Evolutionary conservation across 2,329 filamentous ascomycete species (phyloP).

Genomic region (Penicillium occitanis): DNA sequence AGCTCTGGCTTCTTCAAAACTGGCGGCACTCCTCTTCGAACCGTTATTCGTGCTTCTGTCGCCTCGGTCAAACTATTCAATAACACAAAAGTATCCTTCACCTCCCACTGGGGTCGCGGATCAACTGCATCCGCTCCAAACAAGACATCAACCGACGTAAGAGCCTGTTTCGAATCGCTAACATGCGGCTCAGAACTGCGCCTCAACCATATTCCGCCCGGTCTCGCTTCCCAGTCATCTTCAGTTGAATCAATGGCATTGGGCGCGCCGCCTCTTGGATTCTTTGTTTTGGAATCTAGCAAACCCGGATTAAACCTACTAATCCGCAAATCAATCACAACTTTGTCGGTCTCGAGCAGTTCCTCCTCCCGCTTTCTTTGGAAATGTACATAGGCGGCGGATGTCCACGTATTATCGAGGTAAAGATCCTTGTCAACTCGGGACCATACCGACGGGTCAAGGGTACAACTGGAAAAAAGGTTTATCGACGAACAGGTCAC

Average conservation of each 20-base stretch:
- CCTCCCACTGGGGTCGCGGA: slow-evolving; percentile 78
- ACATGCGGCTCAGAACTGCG: slow-evolving; percentile 69
- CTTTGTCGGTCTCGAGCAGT: slow-evolving; percentile 68
- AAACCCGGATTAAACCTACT: slow-evolving; percentile 68
- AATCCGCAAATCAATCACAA: slow-evolving; percentile 76
- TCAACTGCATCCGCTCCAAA: slow-evolving; percentile 92
- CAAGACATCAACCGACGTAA: slow-evolving; percentile 81
- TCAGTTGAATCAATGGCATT: slow-evolving; percentile 56
- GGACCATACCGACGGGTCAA: slow-evolving; percentile 73
- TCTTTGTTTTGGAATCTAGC: slow-evolving; percentile 11
- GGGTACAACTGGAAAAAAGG: slow-evolving; percentile 70
- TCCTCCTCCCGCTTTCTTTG: slow-evolving; percentile 85
- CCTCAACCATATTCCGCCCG: slow-evolving; percentile 79
- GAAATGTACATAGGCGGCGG: slow-evolving; percentile 77
- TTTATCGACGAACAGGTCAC: slow-evolving; percentile 74
- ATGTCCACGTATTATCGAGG: slow-evolving; percentile 70
- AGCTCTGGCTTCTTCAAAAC: slow-evolving; percentile 68
- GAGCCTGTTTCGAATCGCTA: slow-evolving; percentile 69
- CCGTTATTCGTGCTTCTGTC: slow-evolving; percentile 71
- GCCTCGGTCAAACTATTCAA: slow-evolving; percentile 62
- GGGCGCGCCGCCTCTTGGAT: slow-evolving; percentile 46
- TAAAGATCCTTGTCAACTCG: slow-evolving; percentile 88
- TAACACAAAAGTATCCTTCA: slow-evolving; percentile 71
- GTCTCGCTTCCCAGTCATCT: slow-evolving; percentile 74
- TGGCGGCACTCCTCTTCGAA: slow-evolving; percentile 68